Evolutionary conservation across 345 rosid species (phyloP).

Genomic region (Hibiscus trionum): DNA sequence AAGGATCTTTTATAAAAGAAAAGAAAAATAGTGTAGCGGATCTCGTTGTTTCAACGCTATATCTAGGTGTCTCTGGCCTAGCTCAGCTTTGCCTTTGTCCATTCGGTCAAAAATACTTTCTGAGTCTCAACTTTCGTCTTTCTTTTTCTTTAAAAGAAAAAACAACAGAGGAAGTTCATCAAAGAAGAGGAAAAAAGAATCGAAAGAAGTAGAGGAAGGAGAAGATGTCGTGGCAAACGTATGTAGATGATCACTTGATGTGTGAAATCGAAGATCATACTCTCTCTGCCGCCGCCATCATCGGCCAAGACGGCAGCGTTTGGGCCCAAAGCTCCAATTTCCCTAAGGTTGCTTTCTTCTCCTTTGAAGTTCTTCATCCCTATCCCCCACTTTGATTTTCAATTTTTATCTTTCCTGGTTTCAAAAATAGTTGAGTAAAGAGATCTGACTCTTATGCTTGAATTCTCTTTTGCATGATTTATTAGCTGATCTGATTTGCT

Average conservation of each 20-base stretch:
- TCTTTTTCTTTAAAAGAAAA: too few relatives aligned
- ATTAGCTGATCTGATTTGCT: slow-evolving; percentile 11
- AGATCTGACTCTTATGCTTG: not conserved
- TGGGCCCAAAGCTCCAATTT: slow-evolving; percentile 17
- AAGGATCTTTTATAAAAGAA: too few relatives aligned
- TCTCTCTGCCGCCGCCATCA: slow-evolving; percentile 17
- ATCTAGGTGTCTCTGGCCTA: not conserved
- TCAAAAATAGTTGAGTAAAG: not conserved
- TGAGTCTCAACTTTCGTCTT: not conserved
- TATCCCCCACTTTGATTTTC: too few relatives aligned
- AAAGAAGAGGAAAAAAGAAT: not conserved
- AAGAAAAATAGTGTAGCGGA: not conserved
- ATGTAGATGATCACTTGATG: slow-evolving; percentile 18
- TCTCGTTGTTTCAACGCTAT: slow-evolving; percentile 30
- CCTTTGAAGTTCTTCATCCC: slow-evolving; percentile 12
- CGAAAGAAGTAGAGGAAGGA: not conserved
- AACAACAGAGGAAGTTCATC: not conserved
- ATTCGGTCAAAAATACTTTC: not conserved
- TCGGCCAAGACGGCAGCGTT: slow-evolving; percentile 19
- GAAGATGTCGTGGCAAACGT: slow-evolving; percentile 19
- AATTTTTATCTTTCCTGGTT: not conserved
- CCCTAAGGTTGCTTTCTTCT: not conserved
- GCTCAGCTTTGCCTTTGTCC: not conserved
- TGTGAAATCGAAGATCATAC: slow-evolving; percentile 18
- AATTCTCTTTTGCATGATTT: not conserved